Evolutionary conservation across 495 filamentous ascomycete species (phyloP), one percentile per base, ranked within the genome.

Genomic region (Penicillium ochrochloron): DNA sequence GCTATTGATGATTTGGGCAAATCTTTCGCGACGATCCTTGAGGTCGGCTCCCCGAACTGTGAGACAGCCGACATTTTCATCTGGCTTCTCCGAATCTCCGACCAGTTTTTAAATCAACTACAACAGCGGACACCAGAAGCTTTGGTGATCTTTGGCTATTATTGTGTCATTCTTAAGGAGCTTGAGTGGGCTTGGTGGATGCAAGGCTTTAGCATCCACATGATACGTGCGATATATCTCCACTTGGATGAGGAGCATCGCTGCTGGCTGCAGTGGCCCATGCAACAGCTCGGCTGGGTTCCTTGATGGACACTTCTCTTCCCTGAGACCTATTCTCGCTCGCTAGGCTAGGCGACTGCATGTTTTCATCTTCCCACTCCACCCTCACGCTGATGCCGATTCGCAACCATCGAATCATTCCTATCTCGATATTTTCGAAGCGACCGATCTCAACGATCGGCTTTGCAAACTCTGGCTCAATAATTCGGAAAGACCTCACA

Each of bases 141-240:
- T 15, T 62, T 82, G 53, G 73, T 72, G 35, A 74, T 82, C 1
- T 70, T 82, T 46, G 69, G 74, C 3, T 79, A 77, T 57, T 80
- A 75, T 55, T 79, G 77, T 64, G 78, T 78, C 31, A 48, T 80
- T 33, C 61, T 76, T 6, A 66, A 73, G 51, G 60, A 71, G 8
- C 29, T 82, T 23, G 77, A 81, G 34, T 69, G 66, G 50, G 60
- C 66, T 3, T 82, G 80, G 80, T 82, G 80, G 78, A 61, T 68
- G 58, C 58, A 64, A 23, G 67, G 79, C 1, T 80, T 74, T 67
- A 74, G 75, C 17, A 51, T 70, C 42, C 77, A 78, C 55, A 58
- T 80, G 14, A 72, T 82, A 12, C 59, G 55, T 23, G 70, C 67
- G 29, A 80, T 82, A 58, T 77, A 75, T 35, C 39, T 68, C 17